phyloP scores from a whole-genome alignment of 2,329 filamentous ascomycete genomes.

The Microsporum ferrugineum region DNA sequence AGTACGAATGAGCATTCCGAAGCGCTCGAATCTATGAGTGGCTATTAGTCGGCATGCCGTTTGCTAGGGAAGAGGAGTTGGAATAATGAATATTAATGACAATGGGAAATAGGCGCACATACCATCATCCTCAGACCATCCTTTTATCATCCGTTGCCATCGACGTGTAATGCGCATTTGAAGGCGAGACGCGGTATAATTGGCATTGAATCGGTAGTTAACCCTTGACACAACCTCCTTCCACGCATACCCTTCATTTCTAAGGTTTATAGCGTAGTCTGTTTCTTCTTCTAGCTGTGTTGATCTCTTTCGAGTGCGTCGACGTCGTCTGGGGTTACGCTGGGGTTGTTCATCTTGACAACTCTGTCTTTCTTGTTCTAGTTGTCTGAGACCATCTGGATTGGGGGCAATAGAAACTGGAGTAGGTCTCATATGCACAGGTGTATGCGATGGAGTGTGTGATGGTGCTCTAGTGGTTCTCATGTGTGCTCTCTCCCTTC shows the following conservation, averaged over 20 bases:
- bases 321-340: slow-evolving; percentile 19
- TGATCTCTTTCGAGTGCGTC: slow-evolving; percentile 13
- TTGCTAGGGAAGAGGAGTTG: neutral
- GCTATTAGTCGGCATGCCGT: neutral
- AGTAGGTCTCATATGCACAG: slow-evolving; percentile 11
- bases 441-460: slow-evolving; percentile 11
- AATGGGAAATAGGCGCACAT: slow-evolving; percentile 20
- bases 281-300: slow-evolving; percentile 32
- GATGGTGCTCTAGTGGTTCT: slow-evolving; percentile 15
- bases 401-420: slow-evolving; percentile 29
- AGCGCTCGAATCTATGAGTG: slow-evolving; percentile 25
- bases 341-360: slow-evolving; percentile 20
- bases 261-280: slow-evolving; percentile 28
- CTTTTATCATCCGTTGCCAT: slow-evolving; percentile 24
- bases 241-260: slow-evolving; percentile 29
- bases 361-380: slow-evolving; percentile 27
- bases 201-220: slow-evolving; percentile 27
- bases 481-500: slow-evolving; percentile 20
- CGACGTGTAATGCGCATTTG: slow-evolving; percentile 33
- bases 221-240: slow-evolving; percentile 29
- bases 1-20: slow-evolving; percentile 27
- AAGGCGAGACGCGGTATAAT: slow-evolving; percentile 29
- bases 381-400: slow-evolving; percentile 28
- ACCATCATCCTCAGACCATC: slow-evolving; percentile 35
- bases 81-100: neutral